Percentiles rank a stretch among this genome's conserved stretches.
phyloP scores from a whole-genome alignment of 1,284 basidiomycete genomes.

The Ceratobasidium sp. region DNA sequence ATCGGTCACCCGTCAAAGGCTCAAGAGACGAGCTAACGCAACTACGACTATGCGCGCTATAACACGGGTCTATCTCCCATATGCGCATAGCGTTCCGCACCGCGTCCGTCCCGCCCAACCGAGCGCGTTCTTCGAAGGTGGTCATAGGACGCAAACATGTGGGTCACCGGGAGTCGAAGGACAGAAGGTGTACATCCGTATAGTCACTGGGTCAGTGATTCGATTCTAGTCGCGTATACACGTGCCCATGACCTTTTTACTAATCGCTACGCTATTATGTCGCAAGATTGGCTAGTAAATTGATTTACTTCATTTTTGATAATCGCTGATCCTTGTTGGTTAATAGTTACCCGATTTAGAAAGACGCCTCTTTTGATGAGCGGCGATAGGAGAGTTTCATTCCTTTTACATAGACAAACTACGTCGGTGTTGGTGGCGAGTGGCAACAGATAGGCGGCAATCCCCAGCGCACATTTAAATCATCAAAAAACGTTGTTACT shows the following conservation, averaged over 20 bases:
- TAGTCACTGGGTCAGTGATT: too few relatives aligned
- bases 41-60: not conserved
- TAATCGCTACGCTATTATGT: too few relatives aligned
- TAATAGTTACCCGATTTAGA: not conserved
- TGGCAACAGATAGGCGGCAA: slow-evolving; percentile 9
- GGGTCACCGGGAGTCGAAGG: not conserved
- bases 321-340: not conserved
- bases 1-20: not conserved
- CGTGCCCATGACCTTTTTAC: too few relatives aligned
- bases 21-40: not conserved
- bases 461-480: not conserved
- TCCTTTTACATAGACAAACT: too few relatives aligned
- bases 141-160: not conserved
- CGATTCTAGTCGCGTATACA: too few relatives aligned
- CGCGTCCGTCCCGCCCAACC: too few relatives aligned
- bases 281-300: too few relatives aligned
- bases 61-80: slow-evolving; percentile 29
- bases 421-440: slow-evolving; percentile 21
- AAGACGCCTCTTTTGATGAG: too few relatives aligned
- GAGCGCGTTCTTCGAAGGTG: not conserved
- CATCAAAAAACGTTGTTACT: not conserved
- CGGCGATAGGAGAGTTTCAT: not conserved
- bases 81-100: slow-evolving; percentile 7
- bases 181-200: not conserved
- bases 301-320: too few relatives aligned